Conservation (phyloP, 1,284 basidiomycete genomes). For the Heterobasidion irregulare region DNA sequence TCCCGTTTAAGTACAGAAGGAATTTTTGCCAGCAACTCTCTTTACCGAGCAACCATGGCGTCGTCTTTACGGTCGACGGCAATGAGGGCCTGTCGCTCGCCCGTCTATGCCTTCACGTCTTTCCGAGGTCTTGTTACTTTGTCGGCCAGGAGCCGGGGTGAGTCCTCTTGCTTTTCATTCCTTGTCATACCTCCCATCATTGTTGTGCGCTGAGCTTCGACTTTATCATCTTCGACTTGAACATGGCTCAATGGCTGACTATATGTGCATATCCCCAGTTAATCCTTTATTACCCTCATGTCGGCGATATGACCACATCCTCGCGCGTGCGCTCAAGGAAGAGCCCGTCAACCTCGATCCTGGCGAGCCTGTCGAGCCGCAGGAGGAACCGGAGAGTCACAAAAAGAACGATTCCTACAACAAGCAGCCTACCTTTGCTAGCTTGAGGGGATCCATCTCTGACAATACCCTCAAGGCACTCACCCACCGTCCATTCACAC, state of each 20-base stretch:
- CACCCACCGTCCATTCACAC: constrained; percentile 60
- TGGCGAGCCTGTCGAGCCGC: not conserved
- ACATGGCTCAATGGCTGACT: not conserved
- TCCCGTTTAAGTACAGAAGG: not conserved
- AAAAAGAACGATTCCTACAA: constrained; percentile 2
- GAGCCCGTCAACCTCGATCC: not conserved
- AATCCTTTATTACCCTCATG: not conserved
- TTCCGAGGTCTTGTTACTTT: constrained; percentile 4
- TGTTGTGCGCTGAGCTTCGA: not conserved
- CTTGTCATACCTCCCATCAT: constrained; percentile 1
- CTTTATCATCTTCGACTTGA: not conserved
- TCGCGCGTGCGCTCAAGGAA: constrained; percentile 1
- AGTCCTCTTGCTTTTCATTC: not conserved
- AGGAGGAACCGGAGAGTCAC: not conserved
- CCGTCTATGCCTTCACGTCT: not conserved
- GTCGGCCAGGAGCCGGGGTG: constrained; percentile 4
- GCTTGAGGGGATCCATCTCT: constrained; percentile 33
- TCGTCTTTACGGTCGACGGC: constrained; percentile 3
- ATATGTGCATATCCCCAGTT: not conserved
- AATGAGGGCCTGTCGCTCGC: constrained; percentile 1
- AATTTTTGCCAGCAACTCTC: not conserved
- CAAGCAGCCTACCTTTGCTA: constrained; percentile 26
- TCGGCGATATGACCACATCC: constrained; percentile 7
- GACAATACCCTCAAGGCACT: constrained; percentile 55
- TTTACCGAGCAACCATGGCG: not conserved